These are phyloP conservation scores for Aaosphaeria pasadenensis DNA, from an alignment of 2,329 filamentous ascomycete genomes.

Conservation along the genomic window DNA sequence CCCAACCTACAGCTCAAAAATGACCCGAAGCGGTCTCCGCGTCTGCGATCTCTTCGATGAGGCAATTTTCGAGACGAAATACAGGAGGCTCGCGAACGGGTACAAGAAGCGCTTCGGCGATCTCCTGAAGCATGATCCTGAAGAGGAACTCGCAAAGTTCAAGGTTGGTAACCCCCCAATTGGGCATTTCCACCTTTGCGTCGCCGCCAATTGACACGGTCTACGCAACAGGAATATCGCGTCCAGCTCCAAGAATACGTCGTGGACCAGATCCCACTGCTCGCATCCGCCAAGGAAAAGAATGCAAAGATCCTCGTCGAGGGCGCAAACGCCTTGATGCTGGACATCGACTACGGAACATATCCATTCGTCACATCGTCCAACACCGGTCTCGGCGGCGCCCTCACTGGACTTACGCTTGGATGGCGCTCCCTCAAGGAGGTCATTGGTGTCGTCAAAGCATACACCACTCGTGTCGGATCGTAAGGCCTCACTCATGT, in stretches of 20 bases:
- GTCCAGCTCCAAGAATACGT: conserved; percentile 58
- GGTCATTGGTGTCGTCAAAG: conserved; percentile 65
- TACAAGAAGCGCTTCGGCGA: conserved; percentile 69
- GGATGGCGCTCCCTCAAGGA: conserved; percentile 60
- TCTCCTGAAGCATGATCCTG: conserved; percentile 63
- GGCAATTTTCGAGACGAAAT: conserved; percentile 62
- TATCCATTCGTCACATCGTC: conserved; percentile 62
- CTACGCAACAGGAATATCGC: conserved; percentile 46
- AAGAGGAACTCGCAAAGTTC: conserved; percentile 65
- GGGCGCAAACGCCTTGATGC: conserved; percentile 66
- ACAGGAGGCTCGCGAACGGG: conserved; percentile 59
- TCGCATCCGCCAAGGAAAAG: conserved; percentile 58
- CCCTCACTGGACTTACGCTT: conserved; percentile 61
- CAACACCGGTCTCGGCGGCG: conserved; percentile 58
- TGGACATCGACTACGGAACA: conserved; percentile 58
- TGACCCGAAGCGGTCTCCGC: conserved; percentile 63
- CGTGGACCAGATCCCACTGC: conserved; percentile 65
- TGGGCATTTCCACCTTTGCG: background rate
- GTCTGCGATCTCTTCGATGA: conserved; percentile 67
- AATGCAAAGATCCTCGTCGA: conserved; percentile 64
- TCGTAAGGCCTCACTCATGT: conserved; percentile 18
- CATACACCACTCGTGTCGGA: conserved; percentile 62
- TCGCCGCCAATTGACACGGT: background rate
- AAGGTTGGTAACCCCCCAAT: conserved; percentile 37
- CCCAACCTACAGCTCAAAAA: conserved; percentile 63